Base-by-base conservation (phyloP, 1,284 basidiomycete genomes). In the Cutaneotrichosporon cutaneum region DNA sequence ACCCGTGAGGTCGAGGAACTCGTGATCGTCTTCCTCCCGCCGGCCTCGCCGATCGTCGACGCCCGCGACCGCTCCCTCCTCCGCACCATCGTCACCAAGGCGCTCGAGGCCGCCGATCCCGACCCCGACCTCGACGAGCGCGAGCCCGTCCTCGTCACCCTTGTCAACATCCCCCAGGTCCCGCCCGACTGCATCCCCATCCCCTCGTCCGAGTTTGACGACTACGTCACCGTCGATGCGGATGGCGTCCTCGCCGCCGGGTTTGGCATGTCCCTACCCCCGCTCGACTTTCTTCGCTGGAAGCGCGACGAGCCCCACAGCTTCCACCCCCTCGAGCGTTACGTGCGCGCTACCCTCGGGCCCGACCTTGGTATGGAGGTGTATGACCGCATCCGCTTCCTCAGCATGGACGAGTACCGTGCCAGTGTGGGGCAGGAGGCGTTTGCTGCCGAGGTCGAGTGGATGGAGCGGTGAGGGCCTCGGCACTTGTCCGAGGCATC, bases 161-260 rank as follows among this genome's bases (percentile, higher is more conserved):
- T 50, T 14, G 48, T 50, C 26, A 50, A 50, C 48, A 50, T 27
- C 13, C 27, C 24, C 26, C 27, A 50, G 48, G 48, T 50, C 9
- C 48, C 48, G 14, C 48, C 27, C 27, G 48, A 50, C 48, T 50
- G 48, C 18, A 50, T 50, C 48, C 48, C 48, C 14, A 32, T 32
- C 24, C 48, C 48, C 4, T 30, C 27, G 4, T 50, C 48, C 18
- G 48, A 50, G 27, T 50, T 50, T 32, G 48, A 50, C 26, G 27
- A 50, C 48, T 50, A 50, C 18, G 16, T 50, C 48, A 50, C 48
- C 8, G 27, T 50, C 0, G 48, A 50, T 18, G 27, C 24, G 27
- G 48, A 50, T 5, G 48, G 48, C 3, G 48, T 32, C 11, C 48
- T 50, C 24, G 27, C 13, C 2, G 18, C 18, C 26, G 48, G 48